Evolutionary conservation across 352 stramenopile species (phyloP).

Genomic region (Phytophthora cryptogea): DNA sequence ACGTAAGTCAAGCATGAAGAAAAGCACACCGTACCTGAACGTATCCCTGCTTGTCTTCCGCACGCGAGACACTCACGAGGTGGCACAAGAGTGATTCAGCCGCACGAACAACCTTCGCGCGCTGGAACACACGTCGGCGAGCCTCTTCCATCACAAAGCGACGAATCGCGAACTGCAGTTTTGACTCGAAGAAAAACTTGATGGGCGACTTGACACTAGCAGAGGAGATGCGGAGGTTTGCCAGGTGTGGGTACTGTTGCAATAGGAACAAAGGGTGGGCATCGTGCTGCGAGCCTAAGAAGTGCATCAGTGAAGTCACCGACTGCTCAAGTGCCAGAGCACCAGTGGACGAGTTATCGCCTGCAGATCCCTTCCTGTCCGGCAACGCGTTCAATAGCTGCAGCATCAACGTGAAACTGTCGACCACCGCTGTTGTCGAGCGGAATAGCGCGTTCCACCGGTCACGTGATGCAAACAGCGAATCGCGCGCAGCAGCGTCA

Average conservation of each 20-base stretch:
- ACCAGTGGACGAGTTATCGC: slow-evolving; percentile 31
- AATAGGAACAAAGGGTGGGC: slow-evolving; percentile 53
- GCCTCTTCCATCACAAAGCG: slow-evolving; percentile 61
- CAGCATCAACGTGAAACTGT: slow-evolving; percentile 61
- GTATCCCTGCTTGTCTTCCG: slow-evolving; percentile 65
- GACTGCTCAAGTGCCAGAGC: slow-evolving; percentile 51
- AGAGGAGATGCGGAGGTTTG: slow-evolving; percentile 52
- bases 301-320: slow-evolving; percentile 33
- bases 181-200: slow-evolving; percentile 52
- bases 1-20: not conserved
- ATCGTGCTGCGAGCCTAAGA: slow-evolving; percentile 38
- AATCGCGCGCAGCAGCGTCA: slow-evolving; percentile 30
- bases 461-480: slow-evolving; percentile 47
- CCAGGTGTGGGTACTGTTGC: slow-evolving; percentile 52
- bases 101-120: slow-evolving; percentile 49
- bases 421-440: slow-evolving; percentile 44
- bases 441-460: slow-evolving; percentile 49
- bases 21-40: slow-evolving; percentile 57
- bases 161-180: slow-evolving; percentile 60
- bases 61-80: slow-evolving; percentile 57
- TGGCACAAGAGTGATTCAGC: slow-evolving; percentile 62
- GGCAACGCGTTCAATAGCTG: slow-evolving; percentile 54
- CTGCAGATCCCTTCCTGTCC: slow-evolving; percentile 34
- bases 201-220: slow-evolving; percentile 50
- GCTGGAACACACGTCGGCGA: slow-evolving; percentile 50